Conservation (phyloP, 352 stramenopile species). For the Phytopythium sindhum region DNA sequence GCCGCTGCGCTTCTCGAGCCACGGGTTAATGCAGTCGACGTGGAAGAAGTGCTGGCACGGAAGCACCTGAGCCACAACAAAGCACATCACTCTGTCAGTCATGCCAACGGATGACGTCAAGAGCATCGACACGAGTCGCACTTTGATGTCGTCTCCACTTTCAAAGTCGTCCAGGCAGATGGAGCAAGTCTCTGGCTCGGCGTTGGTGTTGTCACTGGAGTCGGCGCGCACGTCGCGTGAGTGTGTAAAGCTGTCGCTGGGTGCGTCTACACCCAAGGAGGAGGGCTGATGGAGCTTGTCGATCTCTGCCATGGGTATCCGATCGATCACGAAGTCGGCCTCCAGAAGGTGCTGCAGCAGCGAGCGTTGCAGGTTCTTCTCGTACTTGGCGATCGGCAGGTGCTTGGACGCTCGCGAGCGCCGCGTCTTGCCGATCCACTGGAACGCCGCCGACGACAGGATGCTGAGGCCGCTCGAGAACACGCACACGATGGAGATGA, state of each 20-base stretch:
- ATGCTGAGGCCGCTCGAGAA: slow-evolving; percentile 76
- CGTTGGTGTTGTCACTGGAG: slow-evolving; percentile 1
- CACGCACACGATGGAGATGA: slow-evolving; percentile 74
- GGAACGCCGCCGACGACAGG: slow-evolving; percentile 61
- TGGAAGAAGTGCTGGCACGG: slow-evolving; percentile 87
- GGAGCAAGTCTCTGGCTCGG: slow-evolving; percentile 46
- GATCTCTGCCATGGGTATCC: slow-evolving; percentile 36
- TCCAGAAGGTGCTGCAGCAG: slow-evolving; percentile 44
- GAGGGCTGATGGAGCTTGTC: slow-evolving; percentile 12
- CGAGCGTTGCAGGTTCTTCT: slow-evolving; percentile 40
- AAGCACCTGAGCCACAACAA: slow-evolving; percentile 34
- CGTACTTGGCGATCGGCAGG: slow-evolving; percentile 55
- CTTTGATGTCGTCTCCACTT: slow-evolving; percentile 51
- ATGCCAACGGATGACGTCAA: not conserved
- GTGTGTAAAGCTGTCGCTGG: not conserved
- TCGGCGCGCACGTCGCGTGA: not conserved
- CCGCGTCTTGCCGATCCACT: slow-evolving; percentile 53
- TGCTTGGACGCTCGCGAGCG: slow-evolving; percentile 51
- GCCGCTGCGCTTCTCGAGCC: slow-evolving; percentile 75
- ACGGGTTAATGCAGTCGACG: slow-evolving; percentile 82
- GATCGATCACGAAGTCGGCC: slow-evolving; percentile 46
- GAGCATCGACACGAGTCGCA: not conserved
- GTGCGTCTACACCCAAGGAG: not conserved
- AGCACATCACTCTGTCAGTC: not conserved
- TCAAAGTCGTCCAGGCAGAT: slow-evolving; percentile 82